Percentiles rank a stretch among this genome's conserved stretches.
phyloP scores from a whole-genome alignment of 495 filamentous ascomycete species.

The Margaritispora aquatica region DNA sequence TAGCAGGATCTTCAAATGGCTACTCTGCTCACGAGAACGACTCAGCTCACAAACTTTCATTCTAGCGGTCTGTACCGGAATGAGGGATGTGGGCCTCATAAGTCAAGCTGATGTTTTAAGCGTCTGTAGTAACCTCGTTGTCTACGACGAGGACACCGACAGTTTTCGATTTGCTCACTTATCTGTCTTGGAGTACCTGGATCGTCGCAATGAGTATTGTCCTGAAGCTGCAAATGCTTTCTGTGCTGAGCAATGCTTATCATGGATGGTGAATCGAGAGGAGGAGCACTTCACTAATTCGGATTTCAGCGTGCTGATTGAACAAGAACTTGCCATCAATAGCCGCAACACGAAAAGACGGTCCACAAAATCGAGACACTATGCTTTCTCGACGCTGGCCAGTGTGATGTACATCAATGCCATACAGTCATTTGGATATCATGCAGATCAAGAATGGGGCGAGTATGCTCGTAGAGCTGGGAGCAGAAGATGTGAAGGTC shows the following conservation, averaged over 20 bases:
- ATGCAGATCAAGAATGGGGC: neutral
- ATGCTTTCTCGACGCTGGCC: neutral
- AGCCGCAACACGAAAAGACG: neutral
- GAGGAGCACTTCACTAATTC: neutral
- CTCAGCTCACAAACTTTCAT: neutral
- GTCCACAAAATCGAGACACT: neutral
- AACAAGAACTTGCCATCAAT: neutral
- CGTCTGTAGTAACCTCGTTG: constrained; percentile 1
- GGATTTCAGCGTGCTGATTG: neutral
- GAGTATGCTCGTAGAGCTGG: neutral
- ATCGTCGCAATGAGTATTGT: neutral
- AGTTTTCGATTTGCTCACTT: constrained; percentile 8
- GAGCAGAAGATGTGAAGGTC: neutral
- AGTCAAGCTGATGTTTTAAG: constrained; percentile 5
- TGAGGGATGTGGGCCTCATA: neutral
- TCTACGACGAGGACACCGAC: neutral
- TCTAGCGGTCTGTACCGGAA: neutral
- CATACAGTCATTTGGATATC: neutral
- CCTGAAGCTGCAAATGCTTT: neutral
- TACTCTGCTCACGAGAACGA: constrained; percentile 1
- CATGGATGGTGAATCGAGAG: neutral
- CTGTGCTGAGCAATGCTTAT: neutral
- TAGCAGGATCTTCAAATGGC: neutral
- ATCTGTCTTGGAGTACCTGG: constrained; percentile 2
- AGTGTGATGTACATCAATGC: neutral